Base-by-base conservation (phyloP, 192 early-diverging fungal species). In the Podila epigama region DNA sequence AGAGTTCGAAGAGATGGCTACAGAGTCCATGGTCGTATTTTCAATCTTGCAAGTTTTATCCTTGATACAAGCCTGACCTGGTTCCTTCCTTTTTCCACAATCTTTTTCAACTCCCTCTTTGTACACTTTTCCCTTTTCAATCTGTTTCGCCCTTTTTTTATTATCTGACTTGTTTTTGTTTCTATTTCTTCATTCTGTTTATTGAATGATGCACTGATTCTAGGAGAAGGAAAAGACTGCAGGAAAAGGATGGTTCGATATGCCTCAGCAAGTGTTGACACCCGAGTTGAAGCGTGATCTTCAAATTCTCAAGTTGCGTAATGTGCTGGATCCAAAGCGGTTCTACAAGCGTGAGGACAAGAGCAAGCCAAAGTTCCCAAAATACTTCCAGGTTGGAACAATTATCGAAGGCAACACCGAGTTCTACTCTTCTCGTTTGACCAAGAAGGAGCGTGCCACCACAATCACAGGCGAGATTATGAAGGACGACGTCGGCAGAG, bases 331-430 rank as follows among this genome's bases (percentile, higher is more conserved):
- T 79, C 94, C 94, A 18, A 98, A 96, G 79, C 87, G 92, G 32
- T 93, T 94, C 66, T 98, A 96, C 70, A 97, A 96, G 62, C 90
- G 92, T 58, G 86, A 85, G 51, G 90, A 89, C 36, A 86, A 86
- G 53, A 41, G 73, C 44, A 73, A 80, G 3, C 69, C 82, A 22
- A 85, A 85, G 20, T 67, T 91, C 15, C 96, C 97, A 32, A 97
- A 94, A 68, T 94, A 93, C 75, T 97, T 99, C 85, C 94, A 98
- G 70, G 85, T 95, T 35, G 97, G 96, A n/a, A 97, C 94, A 0
- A 84, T 99, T 28, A 78, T 98, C 12, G 93, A 95, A 57, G 92
- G 91, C 9, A 88, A 93, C 25, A 89, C 92, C 2, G 96, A 98
- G 65, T 96, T 93, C 79, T 95, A 89, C 73, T 92, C 93, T n/a